phyloP scores from a whole-genome alignment of 1,139 yeast species.

The Lodderomyces parapsilosis region DNA sequence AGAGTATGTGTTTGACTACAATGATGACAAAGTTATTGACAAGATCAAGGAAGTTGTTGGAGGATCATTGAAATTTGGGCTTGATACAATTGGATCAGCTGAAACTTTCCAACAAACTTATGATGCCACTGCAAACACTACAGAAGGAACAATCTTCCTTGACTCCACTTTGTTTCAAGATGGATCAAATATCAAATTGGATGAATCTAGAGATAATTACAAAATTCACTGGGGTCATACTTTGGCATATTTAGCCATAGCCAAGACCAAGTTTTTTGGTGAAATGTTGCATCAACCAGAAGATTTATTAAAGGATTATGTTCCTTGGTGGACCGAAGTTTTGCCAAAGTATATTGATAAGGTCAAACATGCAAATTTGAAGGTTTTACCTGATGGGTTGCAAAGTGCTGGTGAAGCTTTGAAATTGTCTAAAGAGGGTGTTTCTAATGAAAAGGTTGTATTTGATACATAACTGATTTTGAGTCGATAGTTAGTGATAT shows the following conservation, averaged over 20 bases:
- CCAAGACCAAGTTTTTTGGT: conserved; percentile 21
- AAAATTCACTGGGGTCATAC: conserved; percentile 22
- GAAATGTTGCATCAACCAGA: conserved; percentile 4
- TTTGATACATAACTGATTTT: conserved; percentile 15
- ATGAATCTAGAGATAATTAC: conserved; percentile 17
- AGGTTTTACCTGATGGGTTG: conserved; percentile 26
- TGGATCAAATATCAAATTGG: conserved; percentile 14
- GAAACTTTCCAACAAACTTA: conserved; percentile 21
- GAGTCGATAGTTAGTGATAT: no score
- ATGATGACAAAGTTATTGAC: conserved; percentile 17
- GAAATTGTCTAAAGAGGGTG: conserved; percentile 23
- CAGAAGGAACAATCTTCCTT: conserved; percentile 23
- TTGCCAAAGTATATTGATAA: conserved; percentile 20
- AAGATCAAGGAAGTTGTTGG: conserved; percentile 16
- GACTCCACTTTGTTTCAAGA: conserved; percentile 31
- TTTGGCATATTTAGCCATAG: conserved; percentile 25
- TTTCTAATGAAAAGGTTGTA: conserved; percentile 28
- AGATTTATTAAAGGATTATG: conserved; percentile 15
- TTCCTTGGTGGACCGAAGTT: conserved; percentile 20
- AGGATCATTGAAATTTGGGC: conserved; percentile 19
- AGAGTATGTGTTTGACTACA: conserved; percentile 26
- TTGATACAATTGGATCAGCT: conserved; percentile 20
- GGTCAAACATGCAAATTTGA: conserved; percentile 22
- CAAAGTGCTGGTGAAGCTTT: conserved; percentile 28
- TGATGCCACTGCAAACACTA: conserved; percentile 23